These are phyloP conservation scores for Cladosporium velox DNA, from an alignment of 2,329 filamentous ascomycete genomes.

Conservation along the genomic window DNA sequence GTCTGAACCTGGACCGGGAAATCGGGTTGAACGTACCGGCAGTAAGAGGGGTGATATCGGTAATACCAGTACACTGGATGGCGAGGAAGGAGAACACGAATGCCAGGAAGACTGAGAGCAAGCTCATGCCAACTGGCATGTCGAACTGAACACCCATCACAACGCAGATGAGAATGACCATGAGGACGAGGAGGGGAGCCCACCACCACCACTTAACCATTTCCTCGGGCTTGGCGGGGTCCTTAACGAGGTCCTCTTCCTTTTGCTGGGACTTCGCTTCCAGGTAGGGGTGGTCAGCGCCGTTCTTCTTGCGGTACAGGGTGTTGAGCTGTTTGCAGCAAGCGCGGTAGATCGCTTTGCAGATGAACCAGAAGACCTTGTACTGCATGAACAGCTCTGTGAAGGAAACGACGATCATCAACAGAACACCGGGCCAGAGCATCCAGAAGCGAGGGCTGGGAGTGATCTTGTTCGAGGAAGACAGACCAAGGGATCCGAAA, in stretches of 20 bases:
- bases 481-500: conserved; percentile 43
- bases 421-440: conserved; percentile 54
- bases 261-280: conserved; percentile 44
- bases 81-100: conserved; percentile 65
- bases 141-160: conserved; percentile 57
- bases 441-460: conserved; percentile 56
- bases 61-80: conserved; percentile 57
- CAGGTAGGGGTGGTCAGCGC: conserved; percentile 46
- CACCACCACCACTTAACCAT: conserved; percentile 58
- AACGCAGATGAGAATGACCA: conserved; percentile 54
- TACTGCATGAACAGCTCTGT: conserved; percentile 36
- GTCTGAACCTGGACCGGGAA: no score
- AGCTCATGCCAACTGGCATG: conserved; percentile 58
- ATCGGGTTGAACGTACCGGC: conserved; percentile 38
- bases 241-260: conserved; percentile 50
- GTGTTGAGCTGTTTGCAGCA: conserved; percentile 47
- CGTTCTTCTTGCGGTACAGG: conserved; percentile 39
- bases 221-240: conserved; percentile 51
- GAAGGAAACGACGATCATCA: conserved; percentile 55
- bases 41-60: conserved; percentile 64
- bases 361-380: conserved; percentile 47
- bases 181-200: conserved; percentile 49
- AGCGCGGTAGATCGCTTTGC: conserved; percentile 53
- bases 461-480: conserved; percentile 42
- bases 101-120: conserved; percentile 58